Evolutionary conservation across 2,329 filamentous ascomycete genomes (phyloP).

Genomic region (Ceratocystis diversiconidia): DNA sequence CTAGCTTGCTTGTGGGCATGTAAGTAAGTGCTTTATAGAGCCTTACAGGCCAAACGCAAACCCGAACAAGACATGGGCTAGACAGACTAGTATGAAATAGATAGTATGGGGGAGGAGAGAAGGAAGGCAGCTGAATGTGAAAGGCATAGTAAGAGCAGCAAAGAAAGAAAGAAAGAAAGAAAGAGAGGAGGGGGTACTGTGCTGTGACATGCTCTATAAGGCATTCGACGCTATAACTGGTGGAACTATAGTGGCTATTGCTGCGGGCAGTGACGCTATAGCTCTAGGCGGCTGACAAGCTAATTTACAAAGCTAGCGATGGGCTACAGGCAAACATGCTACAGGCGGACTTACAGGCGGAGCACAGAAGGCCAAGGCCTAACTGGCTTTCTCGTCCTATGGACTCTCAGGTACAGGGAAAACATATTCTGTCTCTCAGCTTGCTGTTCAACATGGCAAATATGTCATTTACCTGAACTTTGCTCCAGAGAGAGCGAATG

Average conservation of each 20-base stretch:
- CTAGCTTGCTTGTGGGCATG: background rate
- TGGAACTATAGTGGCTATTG: background rate
- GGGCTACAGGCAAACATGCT: background rate
- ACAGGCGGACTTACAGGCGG: background rate
- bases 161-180: background rate
- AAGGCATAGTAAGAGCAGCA: background rate
- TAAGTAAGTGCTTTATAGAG: background rate
- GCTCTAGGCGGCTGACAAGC: background rate
- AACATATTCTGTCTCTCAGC: no score
- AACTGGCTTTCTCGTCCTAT: background rate
- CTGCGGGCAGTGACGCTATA: background rate
- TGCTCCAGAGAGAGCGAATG: no score
- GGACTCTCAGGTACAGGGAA: no score
- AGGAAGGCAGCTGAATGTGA: background rate
- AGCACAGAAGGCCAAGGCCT: background rate
- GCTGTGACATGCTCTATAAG: background rate
- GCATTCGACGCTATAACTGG: background rate
- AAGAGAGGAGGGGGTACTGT: background rate
- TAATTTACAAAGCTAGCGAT: background rate
- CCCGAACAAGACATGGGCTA: background rate
- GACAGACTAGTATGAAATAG: background rate
- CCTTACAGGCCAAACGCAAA: background rate
- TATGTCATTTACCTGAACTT: no score
- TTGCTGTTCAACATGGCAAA: no score
- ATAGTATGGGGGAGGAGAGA: background rate